Percentiles rank a stretch among this genome's conserved stretches.
Conservation (phyloP, 352 stramenopile genomes). For the Pythium graminicola region DNA sequence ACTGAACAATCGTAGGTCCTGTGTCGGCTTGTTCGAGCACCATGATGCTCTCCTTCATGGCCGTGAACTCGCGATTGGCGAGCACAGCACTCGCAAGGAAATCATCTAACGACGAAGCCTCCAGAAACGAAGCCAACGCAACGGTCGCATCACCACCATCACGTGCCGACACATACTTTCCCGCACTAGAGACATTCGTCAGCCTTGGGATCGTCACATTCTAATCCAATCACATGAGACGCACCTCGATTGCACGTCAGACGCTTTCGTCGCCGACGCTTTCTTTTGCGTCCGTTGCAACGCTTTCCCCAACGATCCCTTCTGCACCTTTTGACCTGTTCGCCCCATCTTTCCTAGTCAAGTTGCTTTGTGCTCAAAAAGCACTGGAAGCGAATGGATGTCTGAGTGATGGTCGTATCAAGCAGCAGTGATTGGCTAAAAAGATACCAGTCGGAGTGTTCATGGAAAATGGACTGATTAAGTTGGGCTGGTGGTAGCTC, state of each 20-base stretch:
- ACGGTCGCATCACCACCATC: constrained; percentile 79
- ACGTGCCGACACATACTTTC: constrained; percentile 74
- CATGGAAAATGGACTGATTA: background rate
- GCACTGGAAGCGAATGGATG: constrained; percentile 25
- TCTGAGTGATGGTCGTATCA: constrained; percentile 18
- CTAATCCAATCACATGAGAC: background rate
- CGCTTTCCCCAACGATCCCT: constrained; percentile 64
- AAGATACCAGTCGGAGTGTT: background rate
- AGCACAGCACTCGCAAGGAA: constrained; percentile 90
- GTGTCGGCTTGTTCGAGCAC: constrained; percentile 58
- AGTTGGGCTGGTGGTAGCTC: background rate
- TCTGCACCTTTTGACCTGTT: constrained; percentile 66
- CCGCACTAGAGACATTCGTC: constrained; percentile 32
- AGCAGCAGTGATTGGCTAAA: constrained; percentile 5
- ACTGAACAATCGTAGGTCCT: constrained; percentile 61
- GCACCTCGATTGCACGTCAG: constrained; percentile 70
- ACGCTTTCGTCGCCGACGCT: constrained; percentile 51
- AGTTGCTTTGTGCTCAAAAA: constrained; percentile 19
- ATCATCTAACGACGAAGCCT: constrained; percentile 87
- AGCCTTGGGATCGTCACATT: background rate
- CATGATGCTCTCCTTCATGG: constrained; percentile 85
- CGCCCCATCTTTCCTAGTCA: constrained; percentile 44
- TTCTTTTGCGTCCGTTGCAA: constrained; percentile 77
- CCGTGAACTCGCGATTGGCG: constrained; percentile 89
- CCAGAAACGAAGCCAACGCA: constrained; percentile 76